A percentile compares a stretch with the other conserved stretches of the same genome.
Conservation (phyloP, 768 basidiomycete genomes). For the Suillus spraguei region DNA sequence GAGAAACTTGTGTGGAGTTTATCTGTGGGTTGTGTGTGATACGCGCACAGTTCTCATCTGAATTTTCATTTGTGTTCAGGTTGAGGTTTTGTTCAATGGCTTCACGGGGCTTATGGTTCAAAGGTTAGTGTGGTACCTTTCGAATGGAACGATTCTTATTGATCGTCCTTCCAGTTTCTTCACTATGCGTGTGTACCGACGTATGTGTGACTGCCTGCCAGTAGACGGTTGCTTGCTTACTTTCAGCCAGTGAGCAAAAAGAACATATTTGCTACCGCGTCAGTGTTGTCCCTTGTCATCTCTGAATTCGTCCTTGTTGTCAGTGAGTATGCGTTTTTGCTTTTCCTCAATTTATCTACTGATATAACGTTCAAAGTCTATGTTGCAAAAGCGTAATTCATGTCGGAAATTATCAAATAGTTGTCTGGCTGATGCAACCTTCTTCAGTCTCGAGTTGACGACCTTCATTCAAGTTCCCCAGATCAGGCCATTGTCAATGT, state of each 20-base stretch:
- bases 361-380: slow-evolving; percentile 29
- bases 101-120: slow-evolving; percentile 53
- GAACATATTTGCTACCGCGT: slow-evolving; percentile 36
- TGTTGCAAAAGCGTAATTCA: slow-evolving; percentile 34
- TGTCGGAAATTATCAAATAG: neutral
- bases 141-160: neutral
- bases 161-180: slow-evolving; percentile 37
- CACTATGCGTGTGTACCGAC: slow-evolving; percentile 44
- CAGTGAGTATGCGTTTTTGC: slow-evolving; percentile 23
- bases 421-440: neutral
- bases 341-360: slow-evolving; percentile 1
- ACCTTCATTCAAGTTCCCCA: slow-evolving; percentile 48
- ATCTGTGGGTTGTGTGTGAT: neutral
- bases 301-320: slow-evolving; percentile 40
- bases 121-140: slow-evolving; percentile 15
- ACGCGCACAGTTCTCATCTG: neutral
- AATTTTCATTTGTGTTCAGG: slow-evolving; percentile 23
- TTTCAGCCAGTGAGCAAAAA: slow-evolving; percentile 46
- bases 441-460: slow-evolving; percentile 35
- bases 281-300: slow-evolving; percentile 37
- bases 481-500: slow-evolving; percentile 51
- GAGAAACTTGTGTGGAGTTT: slow-evolving; percentile 42
- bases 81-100: slow-evolving; percentile 51
- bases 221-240: slow-evolving; percentile 5
- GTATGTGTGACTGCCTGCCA: slow-evolving; percentile 28